Conservation (phyloP, 148 eudicot species). For the Fagopyrum homotropicum region DNA sequence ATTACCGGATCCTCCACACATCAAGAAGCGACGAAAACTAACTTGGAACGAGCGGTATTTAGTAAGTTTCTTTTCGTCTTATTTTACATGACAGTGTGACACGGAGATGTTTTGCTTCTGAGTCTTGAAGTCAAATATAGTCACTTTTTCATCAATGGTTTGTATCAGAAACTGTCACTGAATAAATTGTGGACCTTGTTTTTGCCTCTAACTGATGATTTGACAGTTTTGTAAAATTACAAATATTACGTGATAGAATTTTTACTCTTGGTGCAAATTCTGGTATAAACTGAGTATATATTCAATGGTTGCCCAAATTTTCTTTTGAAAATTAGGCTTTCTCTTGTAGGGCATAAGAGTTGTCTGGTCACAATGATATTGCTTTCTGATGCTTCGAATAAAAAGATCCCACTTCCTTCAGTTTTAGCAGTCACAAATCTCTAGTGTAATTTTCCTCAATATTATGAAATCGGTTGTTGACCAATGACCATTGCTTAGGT, state of each 20-base stretch:
- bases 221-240: not conserved
- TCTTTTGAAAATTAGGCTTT: not conserved
- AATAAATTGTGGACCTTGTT: constrained; percentile 2
- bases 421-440: not conserved
- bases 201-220: not conserved
- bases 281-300: not conserved
- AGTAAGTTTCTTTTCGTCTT: constrained; percentile 35
- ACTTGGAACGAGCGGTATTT: constrained; percentile 66
- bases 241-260: not conserved
- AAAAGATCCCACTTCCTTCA: not conserved
- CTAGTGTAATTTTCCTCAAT: not conserved
- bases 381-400: not conserved
- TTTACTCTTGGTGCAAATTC: not conserved
- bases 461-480: constrained; percentile 3
- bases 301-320: not conserved
- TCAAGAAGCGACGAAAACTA: constrained; percentile 59
- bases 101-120: not conserved
- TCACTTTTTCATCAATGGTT: not conserved
- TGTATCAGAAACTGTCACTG: not conserved
- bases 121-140: not conserved
- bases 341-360: not conserved
- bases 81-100: not conserved
- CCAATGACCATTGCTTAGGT: constrained; percentile 34
- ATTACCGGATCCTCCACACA: constrained; percentile 79
- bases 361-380: not conserved